Percentiles rank a stretch among this genome's conserved stretches.
Conservation (phyloP, 805 yeast species). For the Suhomyces prunicola region DNA sequence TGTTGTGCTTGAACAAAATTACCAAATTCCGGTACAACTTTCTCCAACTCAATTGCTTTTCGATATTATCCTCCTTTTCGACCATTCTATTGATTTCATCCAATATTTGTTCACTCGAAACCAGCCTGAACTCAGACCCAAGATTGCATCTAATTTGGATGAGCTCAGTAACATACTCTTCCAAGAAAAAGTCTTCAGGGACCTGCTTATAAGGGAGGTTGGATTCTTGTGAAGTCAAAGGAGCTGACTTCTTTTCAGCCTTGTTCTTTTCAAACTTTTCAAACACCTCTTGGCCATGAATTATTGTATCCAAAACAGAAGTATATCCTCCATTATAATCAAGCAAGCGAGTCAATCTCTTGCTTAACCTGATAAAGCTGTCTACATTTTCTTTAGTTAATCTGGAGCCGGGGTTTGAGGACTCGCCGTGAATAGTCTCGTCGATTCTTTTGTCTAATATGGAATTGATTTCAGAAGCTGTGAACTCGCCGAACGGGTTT, state of each 20-base stretch:
- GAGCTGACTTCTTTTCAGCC: background rate
- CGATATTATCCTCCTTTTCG: constrained; percentile 11
- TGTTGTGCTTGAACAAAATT: constrained; percentile 32
- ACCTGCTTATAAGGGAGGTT: constrained; percentile 21
- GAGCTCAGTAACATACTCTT: constrained; percentile 32
- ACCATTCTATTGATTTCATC: constrained; percentile 14
- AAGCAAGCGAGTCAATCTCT: constrained; percentile 27
- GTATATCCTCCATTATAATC: constrained; percentile 57
- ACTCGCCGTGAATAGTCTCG: constrained; percentile 10
- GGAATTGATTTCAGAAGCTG: constrained; percentile 13
- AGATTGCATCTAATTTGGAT: constrained; percentile 18
- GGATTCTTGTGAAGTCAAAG: background rate
- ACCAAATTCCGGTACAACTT: constrained; percentile 31
- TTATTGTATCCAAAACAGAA: constrained; percentile 53
- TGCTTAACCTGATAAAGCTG: constrained; percentile 14
- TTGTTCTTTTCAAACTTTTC: constrained; percentile 18
- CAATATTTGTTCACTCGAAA: constrained; percentile 13
- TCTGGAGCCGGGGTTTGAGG: constrained; percentile 12
- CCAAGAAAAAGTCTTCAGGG: constrained; percentile 32
- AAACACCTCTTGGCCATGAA: constrained; percentile 41
- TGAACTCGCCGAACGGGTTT: constrained; percentile 4
- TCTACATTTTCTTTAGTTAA: constrained; percentile 12
- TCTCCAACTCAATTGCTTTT: constrained; percentile 18
- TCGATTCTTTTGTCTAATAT: constrained; percentile 15
- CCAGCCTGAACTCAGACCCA: constrained; percentile 15